These are phyloP conservation scores for Asterionellopsis glacialis DNA, from an alignment of 108 stramenopile genomes.

Conservation along the genomic window DNA sequence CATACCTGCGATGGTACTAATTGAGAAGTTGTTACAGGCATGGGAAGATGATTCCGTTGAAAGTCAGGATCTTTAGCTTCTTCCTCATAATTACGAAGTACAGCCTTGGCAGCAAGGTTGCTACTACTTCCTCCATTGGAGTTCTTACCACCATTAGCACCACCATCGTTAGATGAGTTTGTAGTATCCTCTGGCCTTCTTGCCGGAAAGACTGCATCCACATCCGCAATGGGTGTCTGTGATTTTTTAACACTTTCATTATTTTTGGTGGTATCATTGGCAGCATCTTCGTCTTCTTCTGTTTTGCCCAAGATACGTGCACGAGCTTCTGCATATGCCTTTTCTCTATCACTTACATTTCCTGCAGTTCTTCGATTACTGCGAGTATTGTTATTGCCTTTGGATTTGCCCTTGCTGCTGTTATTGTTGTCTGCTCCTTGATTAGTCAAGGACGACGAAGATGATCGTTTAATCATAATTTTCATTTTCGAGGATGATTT, in stretches of 20 bases:
- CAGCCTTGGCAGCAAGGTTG: constrained; percentile 46
- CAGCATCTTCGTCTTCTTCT: background rate
- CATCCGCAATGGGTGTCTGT: background rate
- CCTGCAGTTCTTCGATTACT: no score
- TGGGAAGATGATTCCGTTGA: constrained; percentile 30
- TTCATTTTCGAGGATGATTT: no score
- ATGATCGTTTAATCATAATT: no score
- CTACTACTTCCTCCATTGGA: background rate
- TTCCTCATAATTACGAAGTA: constrained; percentile 72
- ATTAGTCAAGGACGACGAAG: no score
- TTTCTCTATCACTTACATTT: constrained; percentile 61
- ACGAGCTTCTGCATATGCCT: constrained; percentile 87
- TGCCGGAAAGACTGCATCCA: background rate
- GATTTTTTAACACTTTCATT: background rate
- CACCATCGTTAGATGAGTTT: no score
- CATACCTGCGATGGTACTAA: no score
- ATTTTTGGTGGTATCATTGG: background rate
- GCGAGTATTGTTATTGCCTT: no score
- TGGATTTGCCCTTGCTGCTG: no score
- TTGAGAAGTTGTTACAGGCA: no score
- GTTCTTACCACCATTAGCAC: background rate
- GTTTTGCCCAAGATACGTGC: constrained; percentile 80
- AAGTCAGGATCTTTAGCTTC: constrained; percentile 87
- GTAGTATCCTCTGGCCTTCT: no score
- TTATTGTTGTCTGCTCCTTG: no score